Percentiles rank a stretch among this genome's conserved stretches.
phyloP scores from a whole-genome alignment of 352 stramenopile species.

The Pythium scleroteichum region DNA sequence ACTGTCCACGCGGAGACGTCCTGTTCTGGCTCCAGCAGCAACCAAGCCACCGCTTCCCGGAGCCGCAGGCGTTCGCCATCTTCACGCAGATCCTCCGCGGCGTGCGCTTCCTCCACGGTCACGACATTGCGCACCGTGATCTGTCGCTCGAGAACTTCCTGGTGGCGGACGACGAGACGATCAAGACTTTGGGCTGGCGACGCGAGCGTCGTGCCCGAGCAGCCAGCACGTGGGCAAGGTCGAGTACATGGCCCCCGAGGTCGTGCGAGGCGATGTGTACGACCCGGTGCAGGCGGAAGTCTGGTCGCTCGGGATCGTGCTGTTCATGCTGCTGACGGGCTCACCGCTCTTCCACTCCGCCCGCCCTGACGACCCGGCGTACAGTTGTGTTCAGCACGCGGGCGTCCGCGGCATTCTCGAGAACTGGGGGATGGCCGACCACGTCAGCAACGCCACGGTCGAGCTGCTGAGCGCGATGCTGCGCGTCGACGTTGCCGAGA shows the following conservation, averaged over 20 bases:
- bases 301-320: constrained; percentile 68
- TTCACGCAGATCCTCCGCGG: constrained; percentile 9
- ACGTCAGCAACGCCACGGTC: constrained; percentile 5
- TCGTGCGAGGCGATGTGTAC: constrained; percentile 19
- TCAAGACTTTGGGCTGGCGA: constrained; percentile 31
- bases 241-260: constrained; percentile 34
- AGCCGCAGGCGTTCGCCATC: constrained; percentile 3
- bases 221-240: constrained; percentile 23
- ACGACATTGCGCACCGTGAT: constrained; percentile 25
- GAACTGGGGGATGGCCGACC: constrained; percentile 8
- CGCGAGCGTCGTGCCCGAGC: background rate
- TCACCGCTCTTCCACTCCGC: constrained; percentile 37
- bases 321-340: constrained; percentile 76
- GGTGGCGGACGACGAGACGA: background rate
- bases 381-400: background rate
- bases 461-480: constrained; percentile 17
- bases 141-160: constrained; percentile 26
- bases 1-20: constrained; percentile 2
- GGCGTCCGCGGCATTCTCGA: constrained; percentile 11
- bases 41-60: constrained; percentile 3
- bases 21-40: constrained; percentile 12
- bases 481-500: constrained; percentile 1
- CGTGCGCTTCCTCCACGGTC: constrained; percentile 19
- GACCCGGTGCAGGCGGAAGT: constrained; percentile 32
- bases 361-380: constrained; percentile 1